phyloP scores from a whole-genome alignment of 1,139 yeast genomes.

The Sugiyamaella paludigena region DNA sequence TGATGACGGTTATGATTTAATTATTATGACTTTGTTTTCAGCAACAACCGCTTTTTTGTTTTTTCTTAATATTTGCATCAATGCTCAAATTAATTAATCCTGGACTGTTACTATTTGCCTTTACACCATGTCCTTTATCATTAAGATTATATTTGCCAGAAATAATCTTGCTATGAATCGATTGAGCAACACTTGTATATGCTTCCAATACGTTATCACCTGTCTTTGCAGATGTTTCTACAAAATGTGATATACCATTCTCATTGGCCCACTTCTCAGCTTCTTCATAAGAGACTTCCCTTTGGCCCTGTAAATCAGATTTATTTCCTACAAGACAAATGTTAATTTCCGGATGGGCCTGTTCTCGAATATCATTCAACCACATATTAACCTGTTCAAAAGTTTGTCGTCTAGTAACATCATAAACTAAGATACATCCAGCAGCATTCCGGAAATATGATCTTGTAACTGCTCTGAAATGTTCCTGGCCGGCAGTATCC shows the following conservation, averaged over 20 bases:
- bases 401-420: conserved; percentile 72
- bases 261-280: conserved; percentile 77
- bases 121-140: conserved; percentile 34
- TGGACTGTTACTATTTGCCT: conserved; percentile 24
- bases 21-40: neutral
- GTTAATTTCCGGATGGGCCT: conserved; percentile 67
- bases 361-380: conserved; percentile 75
- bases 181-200: conserved; percentile 80
- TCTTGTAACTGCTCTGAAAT: conserved; percentile 84
- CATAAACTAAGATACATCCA: conserved; percentile 79
- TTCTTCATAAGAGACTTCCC: conserved; percentile 75
- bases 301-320: conserved; percentile 62
- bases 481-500: conserved; percentile 97
- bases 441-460: conserved; percentile 81
- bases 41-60: conserved; percentile 9
- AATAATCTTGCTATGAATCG: conserved; percentile 41
- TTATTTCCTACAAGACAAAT: conserved; percentile 90
- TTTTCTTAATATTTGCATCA: conserved; percentile 18
- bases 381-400: conserved; percentile 36
- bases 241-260: conserved; percentile 86
- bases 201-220: conserved; percentile 89
- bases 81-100: conserved; percentile 27
- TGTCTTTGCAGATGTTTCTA: conserved; percentile 89
- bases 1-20: neutral
- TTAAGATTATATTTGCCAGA: conserved; percentile 35